Conservation (phyloP, 768 basidiomycete genomes). For the Tricholoma bakamatsutake region DNA sequence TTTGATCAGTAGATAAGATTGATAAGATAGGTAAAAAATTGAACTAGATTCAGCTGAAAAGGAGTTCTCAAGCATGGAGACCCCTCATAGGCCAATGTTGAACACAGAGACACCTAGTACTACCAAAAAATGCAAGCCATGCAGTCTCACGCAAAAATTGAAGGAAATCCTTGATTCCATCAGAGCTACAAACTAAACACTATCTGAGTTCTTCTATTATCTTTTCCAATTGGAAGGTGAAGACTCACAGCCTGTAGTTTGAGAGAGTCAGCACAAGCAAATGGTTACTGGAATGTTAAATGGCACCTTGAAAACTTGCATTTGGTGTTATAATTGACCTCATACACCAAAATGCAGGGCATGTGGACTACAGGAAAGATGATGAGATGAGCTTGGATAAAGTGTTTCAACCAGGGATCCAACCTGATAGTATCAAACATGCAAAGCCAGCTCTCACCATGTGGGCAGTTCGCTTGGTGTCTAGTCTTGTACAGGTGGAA, state of each 20-base stretch:
- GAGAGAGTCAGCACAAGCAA: too few species aligned
- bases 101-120: neutral
- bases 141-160: too few species aligned
- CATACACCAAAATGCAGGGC: neutral
- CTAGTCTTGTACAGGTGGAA: slow-evolving; percentile 3
- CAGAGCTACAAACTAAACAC: neutral
- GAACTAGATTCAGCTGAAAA: too few species aligned
- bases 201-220: neutral
- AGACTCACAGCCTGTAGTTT: neutral
- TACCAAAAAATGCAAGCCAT: too few species aligned
- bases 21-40: neutral
- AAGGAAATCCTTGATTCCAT: too few species aligned
- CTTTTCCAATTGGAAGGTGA: neutral
- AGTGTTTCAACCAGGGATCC: neutral
- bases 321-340: slow-evolving; percentile 9
- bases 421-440: slow-evolving; percentile 4
- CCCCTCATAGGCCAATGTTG: too few species aligned
- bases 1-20: neutral
- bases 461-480: slow-evolving; percentile 10
- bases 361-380: slow-evolving; percentile 1
- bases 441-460: slow-evolving; percentile 8
- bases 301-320: slow-evolving; percentile 8
- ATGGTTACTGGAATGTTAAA: too few species aligned
- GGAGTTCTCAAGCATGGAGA: too few species aligned
- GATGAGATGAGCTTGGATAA: neutral